Evolutionary conservation across 805 yeast species (phyloP), one percentile per base, ranked within the genome.

Genomic region (Candida maesae): DNA sequence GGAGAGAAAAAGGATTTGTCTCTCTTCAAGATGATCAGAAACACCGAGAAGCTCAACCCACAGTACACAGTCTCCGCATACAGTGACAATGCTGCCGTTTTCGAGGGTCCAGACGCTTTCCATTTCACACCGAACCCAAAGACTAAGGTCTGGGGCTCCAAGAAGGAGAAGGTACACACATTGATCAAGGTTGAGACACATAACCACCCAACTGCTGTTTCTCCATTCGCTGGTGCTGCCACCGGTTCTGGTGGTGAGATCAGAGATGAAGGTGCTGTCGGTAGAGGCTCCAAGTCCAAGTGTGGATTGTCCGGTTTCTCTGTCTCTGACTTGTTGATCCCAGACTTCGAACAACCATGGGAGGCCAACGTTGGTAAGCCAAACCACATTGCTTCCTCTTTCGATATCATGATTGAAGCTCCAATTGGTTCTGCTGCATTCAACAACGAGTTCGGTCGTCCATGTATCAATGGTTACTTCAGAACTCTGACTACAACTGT

Each of bases 181-280:
- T 70, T 93, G 52, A 86, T 90, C 59, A 93, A 93, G 64, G 99
- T 93, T 38, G 99, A 93, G 68, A 93, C 99, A 19, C 99, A 93
- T 65, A 93, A 93, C 68, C 99, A 93, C 65, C 99, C 99, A 41
- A 93, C 99, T 19, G 99, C 99, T 1, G 97, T 93, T 5, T 91
- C 98, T 18, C 99, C 99, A 30, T 93, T 88, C 67, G 90, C 99
- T 3, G 99, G 99, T 65, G 99, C 99, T 24, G 95, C 99, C 32
- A 93, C 99, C 12, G 99, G 99, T 49, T 90, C 98, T 10, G 99
- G 99, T 64, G 99, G 99, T 71, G 99, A 93, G 68, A 93, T 93
- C 58, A 86, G 99, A 74, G 99, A 93, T 66, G 99, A 93, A 70
- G 99, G 97, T 68, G 99, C 99, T 23, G 96, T 93, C 19, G 99